Percentiles rank a stretch among this genome's conserved stretches.
phyloP scores from a whole-genome alignment of 1,139 yeast genomes.

The Taphrina pruni region DNA sequence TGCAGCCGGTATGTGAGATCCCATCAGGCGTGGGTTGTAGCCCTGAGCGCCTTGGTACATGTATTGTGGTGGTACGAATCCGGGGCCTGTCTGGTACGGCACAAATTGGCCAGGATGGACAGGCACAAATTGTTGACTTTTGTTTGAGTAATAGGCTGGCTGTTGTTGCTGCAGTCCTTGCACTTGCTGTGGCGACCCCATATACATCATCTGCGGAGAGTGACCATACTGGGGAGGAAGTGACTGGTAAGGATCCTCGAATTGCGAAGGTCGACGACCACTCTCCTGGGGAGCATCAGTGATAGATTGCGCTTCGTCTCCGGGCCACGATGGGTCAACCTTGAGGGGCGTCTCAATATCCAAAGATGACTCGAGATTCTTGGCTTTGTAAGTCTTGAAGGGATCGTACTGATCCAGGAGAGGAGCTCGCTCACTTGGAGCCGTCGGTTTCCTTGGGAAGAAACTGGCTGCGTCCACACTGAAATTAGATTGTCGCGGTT shows the following conservation, averaged over 20 bases:
- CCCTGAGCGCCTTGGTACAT: slow-evolving; percentile 22
- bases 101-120: slow-evolving; percentile 19
- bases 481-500: slow-evolving; percentile 19
- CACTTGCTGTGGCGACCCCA: slow-evolving; percentile 25
- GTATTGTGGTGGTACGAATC: slow-evolving; percentile 29
- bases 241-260: slow-evolving; percentile 13
- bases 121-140: slow-evolving; percentile 18
- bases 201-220: slow-evolving; percentile 21
- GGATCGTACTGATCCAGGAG: slow-evolving; percentile 35
- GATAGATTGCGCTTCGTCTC: slow-evolving; percentile 29
- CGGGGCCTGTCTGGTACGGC: slow-evolving; percentile 10
- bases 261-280: slow-evolving; percentile 16
- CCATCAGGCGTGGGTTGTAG: slow-evolving; percentile 11
- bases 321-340: slow-evolving; percentile 43
- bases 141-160: slow-evolving; percentile 9
- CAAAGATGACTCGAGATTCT: slow-evolving; percentile 34
- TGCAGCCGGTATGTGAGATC: slow-evolving; percentile 14
- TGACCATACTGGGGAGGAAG: background rate
- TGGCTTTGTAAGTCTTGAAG: slow-evolving; percentile 34
- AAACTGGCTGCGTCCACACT: slow-evolving; percentile 29
- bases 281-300: slow-evolving; percentile 26
- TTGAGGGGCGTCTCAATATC: slow-evolving; percentile 41
- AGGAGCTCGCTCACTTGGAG: slow-evolving; percentile 18
- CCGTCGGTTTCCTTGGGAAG: slow-evolving; percentile 23
- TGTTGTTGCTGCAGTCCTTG: slow-evolving; percentile 20